Conservation (phyloP, 2,329 filamentous ascomycete genomes). For the Fusarium zealandicum region DNA sequence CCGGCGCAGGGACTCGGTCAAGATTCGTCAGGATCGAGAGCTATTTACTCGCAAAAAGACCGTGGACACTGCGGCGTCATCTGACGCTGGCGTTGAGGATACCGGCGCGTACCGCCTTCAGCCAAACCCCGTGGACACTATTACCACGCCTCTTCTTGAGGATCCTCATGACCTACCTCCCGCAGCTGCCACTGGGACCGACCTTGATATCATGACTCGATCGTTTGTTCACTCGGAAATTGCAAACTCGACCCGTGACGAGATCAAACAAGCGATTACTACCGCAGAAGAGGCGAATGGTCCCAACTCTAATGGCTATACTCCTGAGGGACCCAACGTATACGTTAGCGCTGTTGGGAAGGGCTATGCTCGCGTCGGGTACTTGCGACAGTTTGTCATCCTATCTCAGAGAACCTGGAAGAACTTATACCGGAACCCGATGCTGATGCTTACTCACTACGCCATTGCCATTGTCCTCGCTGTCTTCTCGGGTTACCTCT, state of each 20-base stretch:
- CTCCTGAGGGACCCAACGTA: slow-evolving; percentile 55
- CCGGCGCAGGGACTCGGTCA: slow-evolving; percentile 81
- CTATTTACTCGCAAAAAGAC: slow-evolving; percentile 82
- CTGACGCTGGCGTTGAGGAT: slow-evolving; percentile 61
- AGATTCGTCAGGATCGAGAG: slow-evolving; percentile 85
- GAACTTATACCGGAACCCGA: slow-evolving; percentile 95
- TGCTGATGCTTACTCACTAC: slow-evolving; percentile 98
- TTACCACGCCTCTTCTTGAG: slow-evolving; percentile 70
- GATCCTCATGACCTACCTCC: slow-evolving; percentile 71
- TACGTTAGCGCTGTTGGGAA: slow-evolving; percentile 70
- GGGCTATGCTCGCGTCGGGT: slow-evolving; percentile 83
- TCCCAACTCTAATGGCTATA: slow-evolving; percentile 61
- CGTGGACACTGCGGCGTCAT: slow-evolving; percentile 68
- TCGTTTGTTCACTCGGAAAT: slow-evolving; percentile 82
- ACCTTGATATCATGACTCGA: slow-evolving; percentile 81
- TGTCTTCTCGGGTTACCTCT: slow-evolving; percentile 92
- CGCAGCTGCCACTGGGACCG: slow-evolving; percentile 69
- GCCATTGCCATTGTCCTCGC: slow-evolving; percentile 94
- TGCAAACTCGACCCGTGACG: slow-evolving; percentile 74
- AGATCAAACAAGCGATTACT: slow-evolving; percentile 75
- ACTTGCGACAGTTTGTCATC: slow-evolving; percentile 84
- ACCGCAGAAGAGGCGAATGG: slow-evolving; percentile 73
- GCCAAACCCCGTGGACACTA: slow-evolving; percentile 50
- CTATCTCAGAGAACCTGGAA: slow-evolving; percentile 92
- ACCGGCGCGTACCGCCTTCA: slow-evolving; percentile 60